Percentiles rank a stretch among this genome's conserved stretches.
Evolutionary conservation across 1,139 yeast genomes (phyloP).

Genomic region (Yamadazyma epiphylla): DNA sequence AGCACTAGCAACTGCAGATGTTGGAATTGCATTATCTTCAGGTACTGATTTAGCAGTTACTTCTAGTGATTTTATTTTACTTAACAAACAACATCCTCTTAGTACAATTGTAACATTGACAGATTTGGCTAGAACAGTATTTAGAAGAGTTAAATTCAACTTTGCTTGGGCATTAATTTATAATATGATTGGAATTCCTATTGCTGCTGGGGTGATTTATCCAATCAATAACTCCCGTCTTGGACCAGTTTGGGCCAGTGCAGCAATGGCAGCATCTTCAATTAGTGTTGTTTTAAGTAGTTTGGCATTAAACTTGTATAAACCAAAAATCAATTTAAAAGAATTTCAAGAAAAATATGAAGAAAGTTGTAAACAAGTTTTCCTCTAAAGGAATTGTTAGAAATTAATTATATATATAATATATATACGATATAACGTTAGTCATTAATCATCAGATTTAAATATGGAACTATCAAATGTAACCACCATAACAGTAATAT

Average conservation of each 20-base stretch:
- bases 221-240: slow-evolving; percentile 50
- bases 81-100: slow-evolving; percentile 45
- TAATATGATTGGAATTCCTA: slow-evolving; percentile 53
- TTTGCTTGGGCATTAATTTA: slow-evolving; percentile 50
- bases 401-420: background rate
- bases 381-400: background rate
- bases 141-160: slow-evolving; percentile 52
- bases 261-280: slow-evolving; percentile 64
- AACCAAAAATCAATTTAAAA: slow-evolving; percentile 28
- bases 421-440: background rate
- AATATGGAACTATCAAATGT: slow-evolving; percentile 46
- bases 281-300: slow-evolving; percentile 57
- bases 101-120: slow-evolving; percentile 46
- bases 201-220: slow-evolving; percentile 62
- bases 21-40: slow-evolving; percentile 56
- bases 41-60: slow-evolving; percentile 60
- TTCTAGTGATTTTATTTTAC: slow-evolving; percentile 53
- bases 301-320: slow-evolving; percentile 46
- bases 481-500: slow-evolving; percentile 89
- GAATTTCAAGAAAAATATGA: slow-evolving; percentile 10
- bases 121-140: slow-evolving; percentile 42
- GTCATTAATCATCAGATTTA: slow-evolving; percentile 10
- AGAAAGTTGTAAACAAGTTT: slow-evolving; percentile 7
- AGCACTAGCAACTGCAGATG: slow-evolving; percentile 56
- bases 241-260: slow-evolving; percentile 65